Evolutionary conservation across 139 green algal genomes (phyloP).

Genomic region (Yamagishiella unicocca): DNA sequence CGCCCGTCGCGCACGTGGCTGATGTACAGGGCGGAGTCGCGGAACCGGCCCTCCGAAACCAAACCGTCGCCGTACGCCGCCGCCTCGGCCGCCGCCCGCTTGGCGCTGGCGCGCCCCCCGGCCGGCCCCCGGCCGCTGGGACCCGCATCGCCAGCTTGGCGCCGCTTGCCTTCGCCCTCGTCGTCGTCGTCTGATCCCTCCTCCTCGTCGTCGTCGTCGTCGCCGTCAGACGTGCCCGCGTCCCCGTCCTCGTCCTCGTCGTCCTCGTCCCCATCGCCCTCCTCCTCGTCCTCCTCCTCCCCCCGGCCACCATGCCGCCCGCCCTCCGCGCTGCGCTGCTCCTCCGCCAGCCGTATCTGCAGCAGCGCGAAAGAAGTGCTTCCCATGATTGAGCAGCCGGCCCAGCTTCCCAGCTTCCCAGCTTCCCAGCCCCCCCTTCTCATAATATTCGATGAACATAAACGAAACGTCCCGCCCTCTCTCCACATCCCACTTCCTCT

Average conservation of each 20-base stretch:
- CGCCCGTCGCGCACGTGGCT: conserved; percentile 52
- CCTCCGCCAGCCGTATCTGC: conserved; percentile 12
- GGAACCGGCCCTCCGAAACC: conserved; percentile 58
- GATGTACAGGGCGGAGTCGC: conserved; percentile 73
- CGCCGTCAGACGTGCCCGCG: conserved; percentile 14
- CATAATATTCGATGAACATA: no score
- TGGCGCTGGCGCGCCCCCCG: conserved; percentile 1
- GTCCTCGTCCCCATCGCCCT: neutral
- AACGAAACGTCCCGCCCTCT: no score
- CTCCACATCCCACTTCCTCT: no score
- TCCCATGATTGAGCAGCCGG: no score
- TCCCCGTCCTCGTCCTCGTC: neutral
- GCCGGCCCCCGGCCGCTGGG: conserved; percentile 40
- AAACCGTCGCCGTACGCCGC: conserved; percentile 46
- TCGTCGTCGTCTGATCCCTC: neutral
- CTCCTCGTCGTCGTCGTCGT: neutral
- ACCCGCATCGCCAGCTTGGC: neutral
- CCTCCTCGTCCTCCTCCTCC: neutral
- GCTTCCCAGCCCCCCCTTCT: no score
- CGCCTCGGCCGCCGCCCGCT: conserved; percentile 29
- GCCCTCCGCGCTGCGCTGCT: conserved; percentile 29
- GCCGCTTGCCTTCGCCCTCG: neutral
- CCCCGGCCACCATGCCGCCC: neutral
- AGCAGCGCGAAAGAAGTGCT: neutral
- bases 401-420: no score